Base-by-base conservation (phyloP, 257 asterid genomes). In the Przewalskia tangutica region DNA sequence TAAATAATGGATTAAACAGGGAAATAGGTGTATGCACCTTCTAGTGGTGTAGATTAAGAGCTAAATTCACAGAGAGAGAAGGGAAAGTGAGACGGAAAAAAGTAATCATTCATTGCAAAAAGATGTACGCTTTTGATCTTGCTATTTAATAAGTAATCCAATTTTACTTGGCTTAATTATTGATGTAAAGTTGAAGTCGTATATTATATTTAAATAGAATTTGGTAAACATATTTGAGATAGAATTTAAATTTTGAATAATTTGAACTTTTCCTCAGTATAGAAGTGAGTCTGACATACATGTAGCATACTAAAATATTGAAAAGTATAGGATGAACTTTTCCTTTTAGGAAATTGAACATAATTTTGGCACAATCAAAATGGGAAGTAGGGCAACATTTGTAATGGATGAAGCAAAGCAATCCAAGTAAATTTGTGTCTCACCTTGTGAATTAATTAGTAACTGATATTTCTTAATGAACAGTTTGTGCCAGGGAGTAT, bases 401-500 rank as follows among this genome's bases (percentile, higher is more conserved):
- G 42, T 23, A 23, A 23, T 50, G 8, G 62, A 75, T 75, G 46
- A 50, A 48, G 79, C 79, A 75, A 50, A 48, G 79, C 79, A 75
- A 16, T 50, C 16, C 79, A 23, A 73, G 79, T 73, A 73, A 71
- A 23, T 48, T 46, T 71, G 42, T 48, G 60, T 48, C 59, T 11
- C 5, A 12, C 38, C 79, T 71, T 73, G 44, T 73, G 59, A 12
- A 16, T 48, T 23, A 48, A 13, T 48, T 79, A 67, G 65, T 81
- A 84, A 82, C 82, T 82, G 84, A 81, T 71, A 44, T 46, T 70
- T 83, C 82, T 83, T 81, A 17, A 81, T 82, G 81, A 77, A 84
- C 95, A 96, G 99, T 96, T 96, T 87, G 90, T 94, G 46, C 99
- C 98, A 46, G 98, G 97, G 88, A 96, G 98, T 88, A 83, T 93